phyloP scores from a whole-genome alignment of 495 filamentous ascomycete species.

The Cercophora newfieldiana region DNA sequence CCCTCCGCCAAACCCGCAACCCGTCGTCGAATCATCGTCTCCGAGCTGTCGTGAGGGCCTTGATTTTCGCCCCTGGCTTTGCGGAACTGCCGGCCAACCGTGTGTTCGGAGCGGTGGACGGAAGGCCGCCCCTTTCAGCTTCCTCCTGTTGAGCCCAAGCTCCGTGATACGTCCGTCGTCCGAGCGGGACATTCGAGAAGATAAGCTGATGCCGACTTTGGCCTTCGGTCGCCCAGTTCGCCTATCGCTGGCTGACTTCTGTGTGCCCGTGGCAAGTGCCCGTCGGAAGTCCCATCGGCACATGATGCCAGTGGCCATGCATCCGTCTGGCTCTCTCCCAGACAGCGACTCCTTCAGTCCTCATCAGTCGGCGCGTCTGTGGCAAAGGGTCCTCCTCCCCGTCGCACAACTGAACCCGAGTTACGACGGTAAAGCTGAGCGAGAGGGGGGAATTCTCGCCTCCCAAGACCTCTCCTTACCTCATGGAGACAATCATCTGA shows the following conservation, averaged over 20 bases:
- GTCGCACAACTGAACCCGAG: neutral
- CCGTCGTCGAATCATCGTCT: constrained; percentile 12
- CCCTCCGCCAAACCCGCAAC: constrained; percentile 2
- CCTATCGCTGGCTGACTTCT: constrained; percentile 3
- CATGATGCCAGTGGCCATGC: constrained; percentile 7
- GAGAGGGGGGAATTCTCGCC: constrained; percentile 13
- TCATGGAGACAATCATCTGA: constrained; percentile 15
- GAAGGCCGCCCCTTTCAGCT: constrained; percentile 3
- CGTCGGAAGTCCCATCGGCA: neutral
- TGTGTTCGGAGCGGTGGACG: constrained; percentile 13
- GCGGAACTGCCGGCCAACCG: constrained; percentile 1
- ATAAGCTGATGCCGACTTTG: constrained; percentile 19
- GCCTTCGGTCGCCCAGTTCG: neutral
- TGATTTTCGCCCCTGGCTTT: constrained; percentile 12
- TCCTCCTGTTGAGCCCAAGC: constrained; percentile 1
- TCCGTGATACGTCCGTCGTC: neutral
- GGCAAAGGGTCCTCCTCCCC: neutral
- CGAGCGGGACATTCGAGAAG: neutral
- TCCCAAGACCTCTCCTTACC: constrained; percentile 5
- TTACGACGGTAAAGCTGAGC: neutral
- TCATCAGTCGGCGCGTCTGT: neutral
- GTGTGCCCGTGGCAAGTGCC: constrained; percentile 15
- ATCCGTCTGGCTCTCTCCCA: neutral
- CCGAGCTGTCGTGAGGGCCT: constrained; percentile 2
- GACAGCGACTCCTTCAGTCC: neutral